Base-by-base conservation (phyloP, 805 yeast species). In the Maudiozyma pseudohumilis region DNA sequence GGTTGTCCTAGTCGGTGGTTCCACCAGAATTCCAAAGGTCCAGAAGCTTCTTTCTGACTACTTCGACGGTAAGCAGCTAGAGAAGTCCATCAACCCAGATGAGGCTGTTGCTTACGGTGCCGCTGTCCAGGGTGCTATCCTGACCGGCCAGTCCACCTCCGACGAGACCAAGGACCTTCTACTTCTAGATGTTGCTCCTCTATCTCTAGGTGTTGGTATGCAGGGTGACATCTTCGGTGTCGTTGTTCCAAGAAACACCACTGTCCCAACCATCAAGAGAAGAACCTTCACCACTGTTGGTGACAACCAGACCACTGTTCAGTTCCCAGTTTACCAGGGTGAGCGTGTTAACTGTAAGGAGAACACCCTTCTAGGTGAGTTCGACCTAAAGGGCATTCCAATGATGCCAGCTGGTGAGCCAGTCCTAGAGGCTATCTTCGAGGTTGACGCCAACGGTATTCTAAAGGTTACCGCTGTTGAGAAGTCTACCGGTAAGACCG, bases 61-160 rank as follows among this genome's bases (percentile, higher is more conserved):
- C 84, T 87, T 87, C 59, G 92, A 86, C 61, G 96, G 96, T 68
- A 88, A 88, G 75, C 88, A 85, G 69, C 83, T 86, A 66, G 92
- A 85, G 72, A 88, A 85, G 74, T 81, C 94, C 53, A 88, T 87
- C 69, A 87, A 87, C 88, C 96, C 96, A 53, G 96, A 87, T 74
- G 96, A 87, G 76, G 96, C 96, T 63, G 96, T 87, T 67, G 96
- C 96, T 61, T 86, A 86, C 76, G 96, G 96, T 80, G 97, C 97
- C 60, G 96, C 97, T 61, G 96, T 88, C 59, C 96, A 89, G 75
- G 97, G 95, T 74, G 96, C 96, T 64, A 85, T 89, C 72, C 77
- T 88, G 69, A 83, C 96, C 55, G 95, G 95, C 73, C 87, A 74
- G 68, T 75, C 85, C 46, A 80, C 86, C 49, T 77, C 83, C 53